These are phyloP conservation scores for Gnaphalium uliginosum DNA, from an alignment of 129 eudicot genomes.

Conservation along the genomic window DNA sequence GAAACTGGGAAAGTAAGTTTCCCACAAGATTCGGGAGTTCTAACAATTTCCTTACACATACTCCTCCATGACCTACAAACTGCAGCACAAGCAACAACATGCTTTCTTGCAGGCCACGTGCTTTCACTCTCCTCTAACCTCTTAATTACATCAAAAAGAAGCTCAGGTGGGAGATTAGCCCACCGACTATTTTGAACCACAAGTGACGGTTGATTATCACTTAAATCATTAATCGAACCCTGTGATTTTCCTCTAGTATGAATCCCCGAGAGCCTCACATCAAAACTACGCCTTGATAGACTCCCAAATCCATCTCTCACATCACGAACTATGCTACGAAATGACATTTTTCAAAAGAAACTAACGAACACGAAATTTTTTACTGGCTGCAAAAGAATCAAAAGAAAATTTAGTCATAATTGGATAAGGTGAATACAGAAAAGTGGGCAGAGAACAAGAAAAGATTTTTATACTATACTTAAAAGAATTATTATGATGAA, in stretches of 20 bases:
- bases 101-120: conserved; percentile 85
- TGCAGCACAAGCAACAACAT: conserved; percentile 88
- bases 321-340: conserved; percentile 85
- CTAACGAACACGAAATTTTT: conserved; percentile 10
- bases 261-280: conserved; percentile 60
- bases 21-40: conserved; percentile 78
- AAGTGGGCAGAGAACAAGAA: background rate
- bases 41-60: conserved; percentile 90
- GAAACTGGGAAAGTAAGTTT: conserved; percentile 91
- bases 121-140: conserved; percentile 93
- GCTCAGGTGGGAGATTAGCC: conserved; percentile 92
- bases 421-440: conserved; percentile 13
- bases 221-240: conserved; percentile 62
- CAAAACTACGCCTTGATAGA: conserved; percentile 78
- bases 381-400: conserved; percentile 44
- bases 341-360: conserved; percentile 62
- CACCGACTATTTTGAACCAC: conserved; percentile 75
- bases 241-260: conserved; percentile 81
- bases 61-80: conserved; percentile 90
- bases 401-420: conserved; percentile 15
- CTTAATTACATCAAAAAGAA: conserved; percentile 74
- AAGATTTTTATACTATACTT: conserved; percentile 21
- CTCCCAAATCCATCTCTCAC: conserved; percentile 86
- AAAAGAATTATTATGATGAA: conserved; percentile 19
- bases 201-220: conserved; percentile 53